Evolutionary conservation across 1,284 basidiomycete genomes (phyloP), one percentile per base, ranked within the genome.

Genomic region (Pterulicium gracile): DNA sequence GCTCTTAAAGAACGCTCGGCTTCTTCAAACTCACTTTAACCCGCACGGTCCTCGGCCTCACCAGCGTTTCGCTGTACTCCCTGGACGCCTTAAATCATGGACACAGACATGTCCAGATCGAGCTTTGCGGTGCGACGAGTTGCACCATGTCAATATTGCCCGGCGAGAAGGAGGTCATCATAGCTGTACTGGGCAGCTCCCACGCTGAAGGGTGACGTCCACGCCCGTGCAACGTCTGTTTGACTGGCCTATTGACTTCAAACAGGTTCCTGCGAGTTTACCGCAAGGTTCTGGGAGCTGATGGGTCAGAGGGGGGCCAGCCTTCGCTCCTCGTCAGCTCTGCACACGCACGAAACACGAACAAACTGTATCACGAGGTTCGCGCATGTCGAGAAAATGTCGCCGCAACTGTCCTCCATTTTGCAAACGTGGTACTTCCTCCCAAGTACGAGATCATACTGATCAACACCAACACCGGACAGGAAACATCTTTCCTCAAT

Each of bases 1-100:
- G 47, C 62, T 71, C 43, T 55, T 75, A 3, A 67, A 68, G 13
- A 61, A 64, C 3, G 56, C 63, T n/a, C 72, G 70, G 68, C 65
- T 76, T 14, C 15, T 39, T 4, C n/a, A n/a, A n/a, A n/a, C 60
- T 72, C 17, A 66, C 67, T 14, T 63, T 70, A 3, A 66, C 70
- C 48, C 65, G 70, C 22, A 57, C 50, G 20, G 47, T 58, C 15
- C 48, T 45, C 23, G 45, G 46, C 12, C 47, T 54, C 15, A 62
- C 65, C 17, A 56, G 52, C 35, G 55, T 75, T 27, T 66, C 64
- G 15, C 52, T 75, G 1, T 73, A 70, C 68, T 64, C 61, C 19
- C 50, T 68, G 21, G 55, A 55, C 3, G 56, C 61, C 47, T 45
- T 59, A 17, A 49, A 55, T 3, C 52, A 56, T 24, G 52, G 60